Base-by-base conservation (phyloP, 768 basidiomycete species). In the Pilatotrama ljubarskyi region DNA sequence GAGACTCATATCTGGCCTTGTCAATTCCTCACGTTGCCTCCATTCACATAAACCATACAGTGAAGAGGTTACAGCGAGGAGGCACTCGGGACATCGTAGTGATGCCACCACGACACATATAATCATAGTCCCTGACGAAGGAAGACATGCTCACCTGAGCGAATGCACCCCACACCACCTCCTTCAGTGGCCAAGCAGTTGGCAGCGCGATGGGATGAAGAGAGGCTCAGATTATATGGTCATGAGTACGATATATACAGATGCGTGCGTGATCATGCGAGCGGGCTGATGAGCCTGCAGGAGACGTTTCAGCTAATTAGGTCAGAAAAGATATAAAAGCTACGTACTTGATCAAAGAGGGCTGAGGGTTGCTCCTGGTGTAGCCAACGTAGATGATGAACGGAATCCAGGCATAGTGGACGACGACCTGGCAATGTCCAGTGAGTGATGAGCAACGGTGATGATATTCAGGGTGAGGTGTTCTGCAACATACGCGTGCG, bases 341-440 rank as follows among this genome's bases (percentile, higher is more conserved):
- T n/a, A 84, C 92, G 68, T 55, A 96, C 95, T 97, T 95, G 76
- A 96, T 96, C 69, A 98, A 78, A 38, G 93, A 94, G 18, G 95
- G 95, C 67, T 95, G 93, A 29, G 95, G 95, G 71, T 90, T 93
- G 71, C 93, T 95, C 66, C 90, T 80, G 53, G 90, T 91, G 78
- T 91, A 97, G 36, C 95, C 96, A 70, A 97, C 83, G 74, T 95
- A 97, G 69, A 98, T 95, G 70, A 98, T 93, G 71, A 95, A 77
- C 32, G 96, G 96, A 69, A 98, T 94, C 93, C 95, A 98, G 64
- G 88, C 89, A 67, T 95, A 97, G 76, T 97, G 94, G 53, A 97
- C 72, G 68, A 95, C 82, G 59, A 90, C 93, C 95, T 97, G 29
- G 29, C 29, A 69, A 22, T 10, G 17, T 44, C 5, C 29, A 25